Evolutionary conservation across 345 rosid species (phyloP).

Genomic region (Citrus sinensis): DNA sequence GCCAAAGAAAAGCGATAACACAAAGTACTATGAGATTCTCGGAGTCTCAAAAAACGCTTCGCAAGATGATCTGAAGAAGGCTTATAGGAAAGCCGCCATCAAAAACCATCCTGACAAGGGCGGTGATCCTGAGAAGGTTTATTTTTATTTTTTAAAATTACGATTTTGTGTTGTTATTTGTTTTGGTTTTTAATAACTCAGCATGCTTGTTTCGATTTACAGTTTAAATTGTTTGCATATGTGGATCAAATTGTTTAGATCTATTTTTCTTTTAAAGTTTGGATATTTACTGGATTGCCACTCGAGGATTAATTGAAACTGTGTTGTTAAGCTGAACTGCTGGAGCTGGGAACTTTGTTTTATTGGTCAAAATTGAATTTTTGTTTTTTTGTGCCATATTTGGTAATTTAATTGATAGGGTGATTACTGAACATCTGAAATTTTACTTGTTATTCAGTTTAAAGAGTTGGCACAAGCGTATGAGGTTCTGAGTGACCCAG

Average conservation of each 20-base stretch:
- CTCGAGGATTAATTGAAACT: neutral
- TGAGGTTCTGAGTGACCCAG: slow-evolving; percentile 75
- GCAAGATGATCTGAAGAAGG: slow-evolving; percentile 66
- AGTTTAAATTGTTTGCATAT: neutral
- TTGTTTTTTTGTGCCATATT: neutral
- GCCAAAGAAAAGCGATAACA: slow-evolving; percentile 66
- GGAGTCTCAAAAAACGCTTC: slow-evolving; percentile 56
- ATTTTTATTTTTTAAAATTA: neutral
- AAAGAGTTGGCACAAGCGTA: slow-evolving; percentile 83
- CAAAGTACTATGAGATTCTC: slow-evolving; percentile 59
- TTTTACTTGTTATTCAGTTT: slow-evolving; percentile 35
- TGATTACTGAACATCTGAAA: neutral
- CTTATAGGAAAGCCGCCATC: slow-evolving; percentile 63
- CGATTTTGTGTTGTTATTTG: neutral
- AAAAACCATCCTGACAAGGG: slow-evolving; percentile 77
- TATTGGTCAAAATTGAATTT: neutral
- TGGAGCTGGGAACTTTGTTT: neutral
- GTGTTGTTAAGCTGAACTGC: neutral
- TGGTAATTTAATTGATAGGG: too few relatives aligned
- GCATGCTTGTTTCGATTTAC: neutral
- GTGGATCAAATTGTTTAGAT: neutral
- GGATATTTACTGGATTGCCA: neutral
- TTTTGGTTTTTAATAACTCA: neutral
- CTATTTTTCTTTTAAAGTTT: neutral
- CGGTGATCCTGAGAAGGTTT: slow-evolving; percentile 70